phyloP scores from a whole-genome alignment of 208 protist species.

The Acanthamoeba divionensis region DNA sequence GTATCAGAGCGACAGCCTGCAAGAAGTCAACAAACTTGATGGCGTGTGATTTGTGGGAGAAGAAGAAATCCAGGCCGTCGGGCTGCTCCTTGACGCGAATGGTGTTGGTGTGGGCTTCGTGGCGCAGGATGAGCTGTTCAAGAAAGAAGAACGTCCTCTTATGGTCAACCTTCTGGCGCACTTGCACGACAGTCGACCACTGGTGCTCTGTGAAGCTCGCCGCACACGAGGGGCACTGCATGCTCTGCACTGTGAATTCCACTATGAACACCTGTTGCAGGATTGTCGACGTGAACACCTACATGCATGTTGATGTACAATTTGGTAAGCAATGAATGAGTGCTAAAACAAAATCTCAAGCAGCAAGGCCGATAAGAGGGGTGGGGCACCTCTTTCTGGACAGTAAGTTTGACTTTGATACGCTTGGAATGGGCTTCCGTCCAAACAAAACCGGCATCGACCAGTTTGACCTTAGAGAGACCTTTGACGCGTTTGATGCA shows the following conservation, averaged over 20 bases:
- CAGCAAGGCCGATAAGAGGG: slow-evolving; percentile 15
- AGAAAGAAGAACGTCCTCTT: slow-evolving; percentile 98
- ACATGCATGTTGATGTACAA: not conserved
- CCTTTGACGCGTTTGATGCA: slow-evolving; percentile 96
- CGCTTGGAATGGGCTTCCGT: slow-evolving; percentile 98
- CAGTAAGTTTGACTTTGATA: slow-evolving; percentile 96
- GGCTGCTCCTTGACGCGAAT: slow-evolving; percentile 92
- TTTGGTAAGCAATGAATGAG: not conserved
- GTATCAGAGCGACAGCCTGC: slow-evolving; percentile 85
- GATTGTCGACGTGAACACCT: slow-evolving; percentile 81
- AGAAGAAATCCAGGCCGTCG: slow-evolving; percentile 98
- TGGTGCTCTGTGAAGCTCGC: slow-evolving; percentile 94
- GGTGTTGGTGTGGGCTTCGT: slow-evolving; percentile 92
- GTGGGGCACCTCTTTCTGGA: slow-evolving; percentile 93
- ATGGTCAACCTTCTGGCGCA: slow-evolving; percentile 97
- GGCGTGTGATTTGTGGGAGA: slow-evolving; percentile 92
- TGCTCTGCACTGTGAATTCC: slow-evolving; percentile 95
- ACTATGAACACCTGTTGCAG: slow-evolving; percentile 96
- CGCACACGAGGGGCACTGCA: slow-evolving; percentile 96
- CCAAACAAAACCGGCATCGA: slow-evolving; percentile 98
- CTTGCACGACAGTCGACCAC: slow-evolving; percentile 96
- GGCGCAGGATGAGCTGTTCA: slow-evolving; percentile 98
- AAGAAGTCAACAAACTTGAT: slow-evolving; percentile 96
- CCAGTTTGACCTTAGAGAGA: slow-evolving; percentile 92
- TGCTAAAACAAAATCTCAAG: slow-evolving; percentile 3